Evolutionary conservation across 768 basidiomycete species (phyloP).

Genomic region (Hygrophorus russula): DNA sequence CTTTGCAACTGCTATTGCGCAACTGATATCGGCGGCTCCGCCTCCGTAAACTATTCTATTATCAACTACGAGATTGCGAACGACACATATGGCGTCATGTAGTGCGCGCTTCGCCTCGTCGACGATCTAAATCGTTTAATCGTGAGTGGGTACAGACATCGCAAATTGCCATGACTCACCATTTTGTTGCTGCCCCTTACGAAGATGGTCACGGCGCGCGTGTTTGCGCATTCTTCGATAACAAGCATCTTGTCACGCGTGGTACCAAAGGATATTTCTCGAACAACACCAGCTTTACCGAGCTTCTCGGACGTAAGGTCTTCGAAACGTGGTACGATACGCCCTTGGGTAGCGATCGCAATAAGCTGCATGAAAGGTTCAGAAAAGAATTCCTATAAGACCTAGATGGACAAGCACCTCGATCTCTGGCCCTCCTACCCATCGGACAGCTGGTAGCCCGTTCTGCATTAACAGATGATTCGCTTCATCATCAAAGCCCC

Average conservation of each 20-base stretch:
- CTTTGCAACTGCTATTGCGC: conserved; percentile 84
- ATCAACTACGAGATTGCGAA: conserved; percentile 90
- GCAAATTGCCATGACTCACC: conserved; percentile 33
- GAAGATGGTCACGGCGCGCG: conserved; percentile 92
- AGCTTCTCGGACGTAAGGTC: conserved; percentile 88
- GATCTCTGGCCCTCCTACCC: conserved; percentile 99
- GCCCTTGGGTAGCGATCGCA: conserved; percentile 95
- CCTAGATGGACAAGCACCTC: conserved; percentile 44
- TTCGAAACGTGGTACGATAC: conserved; percentile 97
- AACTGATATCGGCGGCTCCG: conserved; percentile 95
- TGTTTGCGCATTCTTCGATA: conserved; percentile 97
- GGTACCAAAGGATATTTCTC: conserved; percentile 93
- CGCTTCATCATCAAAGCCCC: conserved; percentile 99
- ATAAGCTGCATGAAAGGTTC: conserved; percentile 54
- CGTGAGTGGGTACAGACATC: background rate
- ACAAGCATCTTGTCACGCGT: conserved; percentile 99
- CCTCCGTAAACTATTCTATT: conserved; percentile 98
- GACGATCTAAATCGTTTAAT: conserved; percentile 60
- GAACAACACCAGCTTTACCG: conserved; percentile 86
- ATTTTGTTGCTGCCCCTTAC: conserved; percentile 98
- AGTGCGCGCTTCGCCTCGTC: conserved; percentile 97
- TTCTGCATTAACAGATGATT: conserved; percentile 98
- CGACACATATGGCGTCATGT: conserved; percentile 95
- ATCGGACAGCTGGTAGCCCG: conserved; percentile 90
- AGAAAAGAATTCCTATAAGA: background rate